Percentiles rank a stretch among this genome's conserved stretches.
phyloP scores from a whole-genome alignment of 2,329 filamentous ascomycete species.

The Exserohilum turcica region DNA sequence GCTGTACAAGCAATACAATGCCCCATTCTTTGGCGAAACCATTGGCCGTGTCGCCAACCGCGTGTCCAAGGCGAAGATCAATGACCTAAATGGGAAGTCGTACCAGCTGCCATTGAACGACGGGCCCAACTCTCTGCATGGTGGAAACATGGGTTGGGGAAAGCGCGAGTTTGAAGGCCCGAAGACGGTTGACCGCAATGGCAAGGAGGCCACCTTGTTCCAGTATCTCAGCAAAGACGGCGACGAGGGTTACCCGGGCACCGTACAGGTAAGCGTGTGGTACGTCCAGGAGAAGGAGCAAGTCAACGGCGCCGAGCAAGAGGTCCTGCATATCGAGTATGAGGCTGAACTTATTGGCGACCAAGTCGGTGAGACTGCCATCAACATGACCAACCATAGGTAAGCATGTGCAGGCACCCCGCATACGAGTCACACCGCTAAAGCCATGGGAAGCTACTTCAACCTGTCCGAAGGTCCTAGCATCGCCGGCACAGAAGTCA shows the following conservation, averaged over 20 bases:
- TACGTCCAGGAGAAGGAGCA: slow-evolving; percentile 77
- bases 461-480: slow-evolving; percentile 65
- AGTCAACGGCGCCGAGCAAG: slow-evolving; percentile 65
- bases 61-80: slow-evolving; percentile 72
- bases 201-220: slow-evolving; percentile 53
- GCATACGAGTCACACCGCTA: neutral
- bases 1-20: slow-evolving; percentile 75
- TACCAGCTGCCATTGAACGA: slow-evolving; percentile 79
- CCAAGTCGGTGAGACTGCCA: slow-evolving; percentile 81
- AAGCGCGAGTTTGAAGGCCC: slow-evolving; percentile 79
- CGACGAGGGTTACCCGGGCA: slow-evolving; percentile 89
- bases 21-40: slow-evolving; percentile 86
- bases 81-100: slow-evolving; percentile 70
- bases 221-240: slow-evolving; percentile 72
- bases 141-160: slow-evolving; percentile 72
- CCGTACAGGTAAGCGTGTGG: slow-evolving; percentile 75
- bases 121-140: slow-evolving; percentile 68
- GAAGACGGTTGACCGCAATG: slow-evolving; percentile 58
- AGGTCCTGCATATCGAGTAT: slow-evolving; percentile 83
- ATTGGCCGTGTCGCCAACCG: slow-evolving; percentile 87
- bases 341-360: slow-evolving; percentile 78
- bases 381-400: slow-evolving; percentile 97
- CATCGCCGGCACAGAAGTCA: slow-evolving; percentile 66
- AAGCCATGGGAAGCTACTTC: slow-evolving; percentile 61
- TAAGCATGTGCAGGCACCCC: slow-evolving; percentile 43